Evolutionary conservation across 495 filamentous ascomycete genomes (phyloP), one percentile per base, ranked within the genome.

Genomic region (Aspergillus heteromorphus): DNA sequence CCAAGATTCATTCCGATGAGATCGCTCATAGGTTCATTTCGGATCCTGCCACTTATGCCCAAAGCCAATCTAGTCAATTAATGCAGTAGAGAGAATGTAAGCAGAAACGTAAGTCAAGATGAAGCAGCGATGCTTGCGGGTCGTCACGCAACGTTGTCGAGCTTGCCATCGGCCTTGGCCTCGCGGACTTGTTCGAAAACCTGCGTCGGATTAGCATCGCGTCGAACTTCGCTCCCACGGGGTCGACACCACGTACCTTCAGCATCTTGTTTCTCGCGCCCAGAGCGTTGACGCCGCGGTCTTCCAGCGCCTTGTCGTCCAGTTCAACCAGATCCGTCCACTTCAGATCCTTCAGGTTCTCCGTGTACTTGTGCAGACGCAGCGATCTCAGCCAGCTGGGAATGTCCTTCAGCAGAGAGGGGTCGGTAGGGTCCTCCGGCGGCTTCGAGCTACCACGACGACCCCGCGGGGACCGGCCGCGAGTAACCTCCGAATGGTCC

Each of bases 221-320:
- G 14, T 21, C 11, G 29, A 0, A 42, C 20, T 29, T 6, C n/a
- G 14, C n/a, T n/a, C 4, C 14, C 2, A n/a, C 2, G 29, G 31
- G 4, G 11, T 9, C 11, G 14, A 31, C 11, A 16, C 21, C 17
- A 71, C 78, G 65, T 55, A 89, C 93, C 83, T 98, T 98, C 42
- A 98, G 75, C 91, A 98, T 96, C 80, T 98, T 98, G 71, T 91
- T 89, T 54, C 93, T 79, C 17, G 93, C 93, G 59, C 93, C 93
- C 55, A 97, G 79, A 40, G 93, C 93, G 69, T 96, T 97, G 29
- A 98, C 93, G 45, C 93, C 93, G 50, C 89, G 85, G 10, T 91
- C 87, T 71, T 97, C 92, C 61, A 98, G 76, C 51, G 88, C 91
- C 71, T 91, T 92, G 65, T 98, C 95, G 67, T 95, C 89, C 54